A percentile compares a stretch with the other conserved stretches of the same genome.
Conservation (phyloP, 2,329 filamentous ascomycete genomes). For the Verticillium alfalfae region DNA sequence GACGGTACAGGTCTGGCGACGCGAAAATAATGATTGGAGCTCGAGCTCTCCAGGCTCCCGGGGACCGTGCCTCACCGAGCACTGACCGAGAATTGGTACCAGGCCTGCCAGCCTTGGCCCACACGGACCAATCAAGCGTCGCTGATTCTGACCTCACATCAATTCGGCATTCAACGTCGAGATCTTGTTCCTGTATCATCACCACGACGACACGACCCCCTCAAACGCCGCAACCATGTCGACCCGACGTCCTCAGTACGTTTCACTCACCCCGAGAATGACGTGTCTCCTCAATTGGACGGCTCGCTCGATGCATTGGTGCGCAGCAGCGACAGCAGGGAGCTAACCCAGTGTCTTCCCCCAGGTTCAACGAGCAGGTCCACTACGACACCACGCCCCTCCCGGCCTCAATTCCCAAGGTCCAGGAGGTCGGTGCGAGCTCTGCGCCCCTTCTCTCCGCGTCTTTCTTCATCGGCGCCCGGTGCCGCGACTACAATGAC, state of each 20-base stretch:
- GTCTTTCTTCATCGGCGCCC: conserved; percentile 92
- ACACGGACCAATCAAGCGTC: conserved; percentile 26
- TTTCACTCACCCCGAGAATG: conserved; percentile 8
- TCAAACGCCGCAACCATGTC: conserved; percentile 29
- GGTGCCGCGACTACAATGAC: conserved; percentile 94
- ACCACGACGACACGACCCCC: conserved; percentile 14
- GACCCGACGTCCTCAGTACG: conserved; percentile 36
- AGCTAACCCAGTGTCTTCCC: conserved; percentile 17
- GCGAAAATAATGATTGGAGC: conserved; percentile 13
- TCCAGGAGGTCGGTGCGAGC: conserved; percentile 87
- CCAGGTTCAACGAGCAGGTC: conserved; percentile 88
- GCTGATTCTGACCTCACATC: conserved; percentile 34
- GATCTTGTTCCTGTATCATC: conserved; percentile 6
- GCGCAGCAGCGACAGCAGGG: background rate
- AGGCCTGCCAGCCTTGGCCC: conserved; percentile 22
- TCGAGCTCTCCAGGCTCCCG: background rate
- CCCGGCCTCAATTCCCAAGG: conserved; percentile 83
- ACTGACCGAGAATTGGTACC: conserved; percentile 6
- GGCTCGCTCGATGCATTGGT: background rate
- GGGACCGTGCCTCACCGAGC: conserved; percentile 6
- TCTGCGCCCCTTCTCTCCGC: conserved; percentile 90
- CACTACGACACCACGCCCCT: conserved; percentile 96
- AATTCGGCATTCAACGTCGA: conserved; percentile 17
- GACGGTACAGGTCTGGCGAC: conserved; percentile 3
- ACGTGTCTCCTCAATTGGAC: background rate